Evolutionary conservation across 73 alveolate genomes (phyloP).

Genomic region (Vitrella brassicaformis): DNA sequence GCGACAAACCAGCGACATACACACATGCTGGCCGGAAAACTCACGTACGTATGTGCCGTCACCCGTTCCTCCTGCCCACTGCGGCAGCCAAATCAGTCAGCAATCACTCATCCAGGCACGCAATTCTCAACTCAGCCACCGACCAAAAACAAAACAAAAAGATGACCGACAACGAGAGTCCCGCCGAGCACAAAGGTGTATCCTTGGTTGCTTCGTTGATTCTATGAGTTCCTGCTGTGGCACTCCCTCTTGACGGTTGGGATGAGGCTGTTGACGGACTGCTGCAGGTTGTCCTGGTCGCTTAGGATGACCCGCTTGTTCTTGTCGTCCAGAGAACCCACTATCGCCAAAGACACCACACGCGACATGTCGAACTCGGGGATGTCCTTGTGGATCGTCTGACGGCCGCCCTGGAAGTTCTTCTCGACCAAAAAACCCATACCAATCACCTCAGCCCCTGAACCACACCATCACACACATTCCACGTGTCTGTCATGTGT

Average conservation of each 20-base stretch:
- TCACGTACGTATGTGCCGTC: neutral
- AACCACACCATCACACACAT: neutral
- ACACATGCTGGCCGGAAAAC: neutral
- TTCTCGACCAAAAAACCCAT: slow-evolving; percentile 25
- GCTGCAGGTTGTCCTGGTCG: too few relatives aligned
- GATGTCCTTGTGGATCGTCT: neutral
- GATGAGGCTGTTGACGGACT: too few relatives aligned
- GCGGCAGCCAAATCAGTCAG: neutral
- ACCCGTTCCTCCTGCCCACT: neutral
- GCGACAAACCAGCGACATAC: neutral
- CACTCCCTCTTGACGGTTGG: neutral
- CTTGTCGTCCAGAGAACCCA: neutral
- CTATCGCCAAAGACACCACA: neutral
- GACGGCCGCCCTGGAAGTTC: slow-evolving; percentile 22
- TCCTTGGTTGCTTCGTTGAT: neutral
- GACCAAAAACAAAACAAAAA: neutral
- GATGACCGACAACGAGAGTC: neutral
- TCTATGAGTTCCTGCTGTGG: neutral
- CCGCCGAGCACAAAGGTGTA: neutral
- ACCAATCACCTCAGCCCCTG: slow-evolving; percentile 12
- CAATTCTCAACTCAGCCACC: neutral
- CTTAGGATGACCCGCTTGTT: neutral
- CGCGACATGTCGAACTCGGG: neutral
- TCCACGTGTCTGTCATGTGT: neutral
- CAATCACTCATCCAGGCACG: neutral